phyloP scores from a whole-genome alignment of 805 yeast species.

The Pichia manshurica region DNA sequence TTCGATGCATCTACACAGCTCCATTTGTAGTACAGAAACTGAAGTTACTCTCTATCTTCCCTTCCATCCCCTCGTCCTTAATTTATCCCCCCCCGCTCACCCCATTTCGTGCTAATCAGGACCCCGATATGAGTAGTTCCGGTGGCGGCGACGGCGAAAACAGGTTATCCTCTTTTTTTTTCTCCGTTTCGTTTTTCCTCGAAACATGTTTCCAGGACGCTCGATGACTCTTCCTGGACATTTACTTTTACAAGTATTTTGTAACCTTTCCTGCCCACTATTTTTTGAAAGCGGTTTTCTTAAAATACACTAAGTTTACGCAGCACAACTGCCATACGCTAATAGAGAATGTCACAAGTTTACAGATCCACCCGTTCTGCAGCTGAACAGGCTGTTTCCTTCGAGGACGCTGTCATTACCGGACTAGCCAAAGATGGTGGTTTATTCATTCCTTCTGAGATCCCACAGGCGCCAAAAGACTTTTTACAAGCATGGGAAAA shows the following conservation, averaged over 20 bases:
- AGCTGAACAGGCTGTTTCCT: constrained; percentile 46
- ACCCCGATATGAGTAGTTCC: not conserved
- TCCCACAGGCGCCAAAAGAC: constrained; percentile 57
- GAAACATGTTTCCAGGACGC: no score
- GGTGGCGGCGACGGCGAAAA: not conserved
- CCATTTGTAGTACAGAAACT: no score
- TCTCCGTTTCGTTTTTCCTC: not conserved
- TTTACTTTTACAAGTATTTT: no score
- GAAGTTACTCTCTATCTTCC: not conserved
- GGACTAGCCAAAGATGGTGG: constrained; percentile 98
- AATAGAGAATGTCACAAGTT: constrained; percentile 47
- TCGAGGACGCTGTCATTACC: constrained; percentile 77
- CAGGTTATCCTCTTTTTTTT: not conserved
- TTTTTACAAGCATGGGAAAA: constrained; percentile 65
- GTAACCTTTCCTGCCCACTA: no score
- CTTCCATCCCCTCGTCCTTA: not conserved
- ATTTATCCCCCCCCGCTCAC: not conserved
- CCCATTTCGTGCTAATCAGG: not conserved
- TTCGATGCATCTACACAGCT: no score
- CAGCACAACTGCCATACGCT: no score
- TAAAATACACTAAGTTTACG: no score
- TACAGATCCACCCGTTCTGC: constrained; percentile 80
- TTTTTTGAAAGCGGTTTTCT: no score
- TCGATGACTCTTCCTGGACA: constrained; percentile 11
- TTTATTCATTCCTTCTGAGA: constrained; percentile 76